Conservation (phyloP, 2,329 filamentous ascomycete species). For the Fusarium pseudoanthophilum region DNA sequence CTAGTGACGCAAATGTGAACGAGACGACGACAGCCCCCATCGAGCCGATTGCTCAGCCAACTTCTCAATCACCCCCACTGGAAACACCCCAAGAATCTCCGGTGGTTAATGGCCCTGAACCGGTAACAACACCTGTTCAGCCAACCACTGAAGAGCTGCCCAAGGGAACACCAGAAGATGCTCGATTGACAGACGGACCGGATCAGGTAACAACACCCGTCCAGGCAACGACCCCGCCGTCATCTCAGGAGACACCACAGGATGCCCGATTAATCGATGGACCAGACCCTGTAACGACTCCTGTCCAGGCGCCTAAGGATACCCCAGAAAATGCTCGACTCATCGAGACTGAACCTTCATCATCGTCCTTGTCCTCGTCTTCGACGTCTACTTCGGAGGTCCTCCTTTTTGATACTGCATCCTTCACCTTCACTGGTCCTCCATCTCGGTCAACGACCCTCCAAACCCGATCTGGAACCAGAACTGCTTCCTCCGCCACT, state of each 20-base stretch:
- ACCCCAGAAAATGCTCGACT: constrained; percentile 20
- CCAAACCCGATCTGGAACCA: constrained; percentile 28
- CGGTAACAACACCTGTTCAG: background rate
- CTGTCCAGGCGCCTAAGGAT: background rate
- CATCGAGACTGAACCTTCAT: constrained; percentile 5
- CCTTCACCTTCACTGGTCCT: constrained; percentile 31
- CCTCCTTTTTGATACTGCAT: constrained; percentile 33
- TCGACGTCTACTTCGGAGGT: constrained; percentile 20
- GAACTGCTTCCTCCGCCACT: constrained; percentile 27
- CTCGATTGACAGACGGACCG: constrained; percentile 5
- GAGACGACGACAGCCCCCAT: constrained; percentile 16
- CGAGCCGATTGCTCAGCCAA: constrained; percentile 15
- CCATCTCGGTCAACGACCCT: constrained; percentile 34
- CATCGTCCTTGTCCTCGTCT: background rate
- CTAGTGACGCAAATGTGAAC: constrained; percentile 6
- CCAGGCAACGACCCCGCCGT: constrained; percentile 7
- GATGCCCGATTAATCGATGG: constrained; percentile 7
- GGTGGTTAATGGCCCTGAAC: background rate
- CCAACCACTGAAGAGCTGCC: constrained; percentile 8
- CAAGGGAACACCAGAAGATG: constrained; percentile 8
- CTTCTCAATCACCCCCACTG: background rate
- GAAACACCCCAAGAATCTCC: background rate
- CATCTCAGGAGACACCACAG: constrained; percentile 12
- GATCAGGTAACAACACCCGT: constrained; percentile 10
- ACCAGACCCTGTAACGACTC: constrained; percentile 11